Conservation (phyloP, 163 green algal species). For the Trebouxia gelatinosa region DNA sequence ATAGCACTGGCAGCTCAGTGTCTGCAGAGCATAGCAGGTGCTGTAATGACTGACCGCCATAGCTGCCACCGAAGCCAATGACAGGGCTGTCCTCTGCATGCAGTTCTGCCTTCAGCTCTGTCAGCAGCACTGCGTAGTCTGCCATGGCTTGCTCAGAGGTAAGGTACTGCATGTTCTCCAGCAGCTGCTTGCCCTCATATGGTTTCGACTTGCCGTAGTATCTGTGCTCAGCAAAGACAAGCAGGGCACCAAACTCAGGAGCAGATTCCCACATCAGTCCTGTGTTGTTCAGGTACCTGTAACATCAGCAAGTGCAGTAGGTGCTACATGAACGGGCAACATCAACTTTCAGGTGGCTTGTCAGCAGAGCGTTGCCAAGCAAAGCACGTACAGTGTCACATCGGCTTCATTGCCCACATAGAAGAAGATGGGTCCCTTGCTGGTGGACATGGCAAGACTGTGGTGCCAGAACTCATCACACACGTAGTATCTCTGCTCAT, state of each 20-base stretch:
- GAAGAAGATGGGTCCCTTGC: constrained; percentile 80
- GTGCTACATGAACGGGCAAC: neutral
- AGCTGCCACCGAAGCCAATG: constrained; percentile 86
- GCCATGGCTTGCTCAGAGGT: constrained; percentile 72
- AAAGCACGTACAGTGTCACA: constrained; percentile 58
- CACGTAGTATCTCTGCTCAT: constrained; percentile 81
- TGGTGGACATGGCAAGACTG: constrained; percentile 25
- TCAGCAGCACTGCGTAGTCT: constrained; percentile 86
- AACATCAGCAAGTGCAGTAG: neutral
- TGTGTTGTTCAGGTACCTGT: constrained; percentile 86
- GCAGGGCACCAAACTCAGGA: constrained; percentile 66
- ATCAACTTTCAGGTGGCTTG: neutral
- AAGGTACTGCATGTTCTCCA: constrained; percentile 80
- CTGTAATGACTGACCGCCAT: constrained; percentile 58
- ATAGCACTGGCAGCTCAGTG: too few species aligned
- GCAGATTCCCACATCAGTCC: constrained; percentile 93
- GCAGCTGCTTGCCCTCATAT: constrained; percentile 50
- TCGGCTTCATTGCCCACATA: constrained; percentile 90
- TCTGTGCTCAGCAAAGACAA: constrained; percentile 92
- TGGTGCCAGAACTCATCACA: constrained; percentile 66
- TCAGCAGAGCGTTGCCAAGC: neutral
- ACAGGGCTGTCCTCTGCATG: constrained; percentile 59
- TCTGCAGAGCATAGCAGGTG: too few species aligned
- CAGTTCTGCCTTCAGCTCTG: constrained; percentile 60
- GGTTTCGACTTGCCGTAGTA: constrained; percentile 77